Evolutionary conservation across 2,329 filamentous ascomycete genomes (phyloP).

Genomic region (Seiridium cupressi): DNA sequence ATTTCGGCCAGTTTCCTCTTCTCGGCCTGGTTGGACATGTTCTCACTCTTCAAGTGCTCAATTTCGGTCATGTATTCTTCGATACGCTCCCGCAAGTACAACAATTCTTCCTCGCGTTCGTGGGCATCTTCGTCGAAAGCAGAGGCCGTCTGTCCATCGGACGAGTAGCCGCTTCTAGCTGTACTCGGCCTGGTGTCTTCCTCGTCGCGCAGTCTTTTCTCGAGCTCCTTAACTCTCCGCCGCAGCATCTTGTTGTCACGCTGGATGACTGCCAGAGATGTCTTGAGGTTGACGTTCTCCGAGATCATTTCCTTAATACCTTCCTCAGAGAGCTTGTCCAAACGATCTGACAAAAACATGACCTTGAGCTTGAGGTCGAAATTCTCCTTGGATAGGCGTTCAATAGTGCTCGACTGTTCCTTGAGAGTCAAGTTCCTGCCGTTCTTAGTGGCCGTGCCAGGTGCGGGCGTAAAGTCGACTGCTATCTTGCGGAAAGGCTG

Average conservation of each 20-base stretch:
- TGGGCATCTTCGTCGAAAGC: slow-evolving; percentile 59
- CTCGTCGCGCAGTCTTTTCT: slow-evolving; percentile 69
- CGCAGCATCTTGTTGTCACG: slow-evolving; percentile 86
- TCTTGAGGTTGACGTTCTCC: slow-evolving; percentile 94
- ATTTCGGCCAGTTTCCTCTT: slow-evolving; percentile 84
- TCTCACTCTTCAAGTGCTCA: slow-evolving; percentile 77
- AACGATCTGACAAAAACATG: slow-evolving; percentile 90
- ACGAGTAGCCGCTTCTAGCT: slow-evolving; percentile 53
- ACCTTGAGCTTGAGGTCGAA: slow-evolving; percentile 97
- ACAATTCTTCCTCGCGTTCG: slow-evolving; percentile 80
- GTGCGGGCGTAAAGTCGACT: slow-evolving; percentile 47
- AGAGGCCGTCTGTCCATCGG: slow-evolving; percentile 55
- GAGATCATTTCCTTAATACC: slow-evolving; percentile 97
- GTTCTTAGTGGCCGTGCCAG: slow-evolving; percentile 50
- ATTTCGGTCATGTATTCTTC: slow-evolving; percentile 83
- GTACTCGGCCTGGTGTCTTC: slow-evolving; percentile 63
- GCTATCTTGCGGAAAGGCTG: slow-evolving; percentile 40
- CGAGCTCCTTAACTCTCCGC: slow-evolving; percentile 79
- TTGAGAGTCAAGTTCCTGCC: slow-evolving; percentile 83
- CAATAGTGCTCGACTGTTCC: slow-evolving; percentile 96
- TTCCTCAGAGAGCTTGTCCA: slow-evolving; percentile 92
- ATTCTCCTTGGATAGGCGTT: slow-evolving; percentile 94
- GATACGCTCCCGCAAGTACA: slow-evolving; percentile 80
- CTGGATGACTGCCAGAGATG: slow-evolving; percentile 81
- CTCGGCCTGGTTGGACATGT: slow-evolving; percentile 75